Percentiles rank a stretch among this genome's conserved stretches.
phyloP scores from a whole-genome alignment of 805 yeast species.

The Candida maesae region DNA sequence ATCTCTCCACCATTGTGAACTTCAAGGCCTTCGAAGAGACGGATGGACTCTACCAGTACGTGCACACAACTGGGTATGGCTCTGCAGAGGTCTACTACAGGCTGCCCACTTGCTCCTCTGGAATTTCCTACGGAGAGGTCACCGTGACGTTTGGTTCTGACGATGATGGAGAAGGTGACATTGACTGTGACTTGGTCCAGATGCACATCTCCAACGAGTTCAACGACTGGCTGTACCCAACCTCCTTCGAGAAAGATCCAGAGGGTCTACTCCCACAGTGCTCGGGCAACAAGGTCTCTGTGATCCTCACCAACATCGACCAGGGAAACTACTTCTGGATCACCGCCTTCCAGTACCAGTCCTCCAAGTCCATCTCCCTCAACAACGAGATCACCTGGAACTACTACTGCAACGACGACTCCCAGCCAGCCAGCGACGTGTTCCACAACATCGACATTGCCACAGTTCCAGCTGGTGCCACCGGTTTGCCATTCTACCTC shows the following conservation, averaged over 20 bases:
- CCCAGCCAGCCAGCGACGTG: slow-evolving; percentile 1
- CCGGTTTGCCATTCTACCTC: slow-evolving; percentile 19
- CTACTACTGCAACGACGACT: slow-evolving; percentile 12
- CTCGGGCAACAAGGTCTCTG: slow-evolving; percentile 19
- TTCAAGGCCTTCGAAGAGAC: slow-evolving; percentile 23
- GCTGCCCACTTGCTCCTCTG: slow-evolving; percentile 30
- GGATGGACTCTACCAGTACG: slow-evolving; percentile 22
- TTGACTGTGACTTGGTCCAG: slow-evolving; percentile 22
- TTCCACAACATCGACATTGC: slow-evolving; percentile 6
- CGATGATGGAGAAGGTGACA: slow-evolving; percentile 17
- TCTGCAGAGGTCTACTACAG: slow-evolving; percentile 31
- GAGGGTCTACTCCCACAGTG: slow-evolving; percentile 20
- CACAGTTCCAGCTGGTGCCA: slow-evolving; percentile 20
- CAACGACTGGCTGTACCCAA: slow-evolving; percentile 35
- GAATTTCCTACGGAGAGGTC: slow-evolving; percentile 12
- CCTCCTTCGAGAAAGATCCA: slow-evolving; percentile 6
- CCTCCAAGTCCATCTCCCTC: slow-evolving; percentile 2
- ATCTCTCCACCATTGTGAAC: slow-evolving; percentile 25
- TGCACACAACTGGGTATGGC: slow-evolving; percentile 32
- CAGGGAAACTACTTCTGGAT: slow-evolving; percentile 29
- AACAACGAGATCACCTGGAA: slow-evolving; percentile 13
- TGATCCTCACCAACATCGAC: slow-evolving; percentile 22
- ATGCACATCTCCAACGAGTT: slow-evolving; percentile 25
- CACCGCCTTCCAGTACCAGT: slow-evolving; percentile 30
- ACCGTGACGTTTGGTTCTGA: slow-evolving; percentile 22